These are phyloP conservation scores for Magnaporthiopsis poae DNA, from an alignment of 2,329 filamentous ascomycete species.

Conservation along the genomic window DNA sequence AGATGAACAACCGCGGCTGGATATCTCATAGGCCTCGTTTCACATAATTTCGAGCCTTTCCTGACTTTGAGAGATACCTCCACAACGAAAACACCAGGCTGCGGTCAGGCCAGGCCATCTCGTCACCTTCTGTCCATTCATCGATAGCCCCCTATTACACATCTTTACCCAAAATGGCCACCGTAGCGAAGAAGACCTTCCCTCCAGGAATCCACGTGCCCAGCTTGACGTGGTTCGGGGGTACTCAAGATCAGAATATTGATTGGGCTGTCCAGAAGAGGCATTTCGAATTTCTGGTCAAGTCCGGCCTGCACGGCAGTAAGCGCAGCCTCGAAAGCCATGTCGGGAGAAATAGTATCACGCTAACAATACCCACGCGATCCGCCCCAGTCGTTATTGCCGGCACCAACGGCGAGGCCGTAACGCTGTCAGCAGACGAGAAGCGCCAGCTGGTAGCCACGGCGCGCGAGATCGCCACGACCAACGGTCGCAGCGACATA, in stretches of 20 bases:
- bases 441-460: slow-evolving; percentile 50
- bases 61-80: background rate
- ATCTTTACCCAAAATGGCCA: background rate
- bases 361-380: slow-evolving; percentile 10
- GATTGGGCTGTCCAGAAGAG: slow-evolving; percentile 45
- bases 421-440: slow-evolving; percentile 56
- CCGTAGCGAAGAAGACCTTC: background rate
- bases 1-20: background rate
- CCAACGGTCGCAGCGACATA: slow-evolving; percentile 44
- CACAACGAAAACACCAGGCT: background rate
- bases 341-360: slow-evolving; percentile 11
- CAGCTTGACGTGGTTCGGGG: slow-evolving; percentile 44
- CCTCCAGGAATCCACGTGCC: slow-evolving; percentile 48
- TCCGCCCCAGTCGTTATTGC: slow-evolving; percentile 49
- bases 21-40: background rate
- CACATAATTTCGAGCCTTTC: background rate
- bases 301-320: slow-evolving; percentile 42
- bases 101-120: no score
- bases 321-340: slow-evolving; percentile 10
- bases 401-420: slow-evolving; percentile 65
- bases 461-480: slow-evolving; percentile 50
- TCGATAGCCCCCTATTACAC: background rate
- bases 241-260: slow-evolving; percentile 34
- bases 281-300: slow-evolving; percentile 44
- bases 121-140: background rate